phyloP scores from a whole-genome alignment of 805 yeast genomes.

The Yarrowia sp. region DNA sequence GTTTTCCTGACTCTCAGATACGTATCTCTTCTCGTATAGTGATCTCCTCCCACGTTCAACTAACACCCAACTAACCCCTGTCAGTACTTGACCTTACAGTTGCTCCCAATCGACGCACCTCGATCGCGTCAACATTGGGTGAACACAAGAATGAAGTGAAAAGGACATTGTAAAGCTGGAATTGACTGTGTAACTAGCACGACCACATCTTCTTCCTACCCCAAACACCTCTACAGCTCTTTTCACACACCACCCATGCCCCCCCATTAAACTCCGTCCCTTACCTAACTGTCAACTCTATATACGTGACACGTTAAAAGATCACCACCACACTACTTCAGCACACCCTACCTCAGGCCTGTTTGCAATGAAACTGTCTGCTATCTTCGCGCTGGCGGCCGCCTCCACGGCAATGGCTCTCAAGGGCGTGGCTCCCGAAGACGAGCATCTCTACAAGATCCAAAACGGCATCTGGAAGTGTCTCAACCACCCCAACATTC shows the following conservation, averaged over 20 bases:
- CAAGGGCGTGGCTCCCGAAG: conserved; percentile 41
- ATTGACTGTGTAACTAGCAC: too few species aligned
- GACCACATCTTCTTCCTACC: too few species aligned
- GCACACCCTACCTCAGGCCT: background rate
- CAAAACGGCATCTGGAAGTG: conserved; percentile 70
- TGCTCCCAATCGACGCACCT: conserved; percentile 2
- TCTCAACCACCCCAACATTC: conserved; percentile 68
- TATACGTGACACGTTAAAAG: conserved; percentile 34
- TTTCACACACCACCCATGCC: too few species aligned
- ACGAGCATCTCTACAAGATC: conserved; percentile 53
- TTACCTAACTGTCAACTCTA: conserved; percentile 26
- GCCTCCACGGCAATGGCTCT: conserved; percentile 18
- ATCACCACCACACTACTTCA: conserved; percentile 4
- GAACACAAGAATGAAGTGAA: too few species aligned
- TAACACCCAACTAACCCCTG: background rate
- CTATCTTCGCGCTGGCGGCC: conserved; percentile 1
- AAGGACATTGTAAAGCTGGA: too few species aligned
- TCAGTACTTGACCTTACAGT: background rate
- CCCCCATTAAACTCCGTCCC: conserved; percentile 28
- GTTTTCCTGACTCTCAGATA: too few species aligned
- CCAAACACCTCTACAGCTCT: too few species aligned
- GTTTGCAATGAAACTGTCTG: conserved; percentile 22
- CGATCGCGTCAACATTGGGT: background rate
- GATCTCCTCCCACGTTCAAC: background rate
- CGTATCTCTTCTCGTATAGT: too few species aligned